Percentiles rank a stretch among this genome's conserved stretches.
phyloP scores from a whole-genome alignment of 768 basidiomycete species.

The Tephrocybe rancida region DNA sequence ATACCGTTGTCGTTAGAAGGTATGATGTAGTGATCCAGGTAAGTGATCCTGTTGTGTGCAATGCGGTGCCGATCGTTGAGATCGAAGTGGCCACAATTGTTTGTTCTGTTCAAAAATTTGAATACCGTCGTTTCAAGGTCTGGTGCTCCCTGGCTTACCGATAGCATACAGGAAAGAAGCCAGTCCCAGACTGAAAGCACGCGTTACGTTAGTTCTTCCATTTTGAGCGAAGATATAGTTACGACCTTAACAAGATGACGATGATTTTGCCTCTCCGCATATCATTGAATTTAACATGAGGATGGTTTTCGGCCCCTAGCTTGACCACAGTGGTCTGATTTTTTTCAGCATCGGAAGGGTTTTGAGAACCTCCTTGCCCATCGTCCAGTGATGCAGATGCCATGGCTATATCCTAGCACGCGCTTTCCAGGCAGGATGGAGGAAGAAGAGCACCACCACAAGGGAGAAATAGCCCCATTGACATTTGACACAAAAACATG shows the following conservation, averaged over 20 bases:
- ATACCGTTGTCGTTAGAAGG: slow-evolving; percentile 24
- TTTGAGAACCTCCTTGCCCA: neutral
- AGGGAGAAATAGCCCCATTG: no score
- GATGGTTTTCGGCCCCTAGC: neutral
- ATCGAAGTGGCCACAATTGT: slow-evolving; percentile 28
- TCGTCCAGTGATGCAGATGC: no score
- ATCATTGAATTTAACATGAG: slow-evolving; percentile 16
- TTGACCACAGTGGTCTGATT: neutral
- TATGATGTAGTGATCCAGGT: slow-evolving; percentile 29
- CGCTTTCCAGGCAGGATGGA: no score
- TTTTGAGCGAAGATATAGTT: neutral
- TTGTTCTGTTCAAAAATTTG: slow-evolving; percentile 16
- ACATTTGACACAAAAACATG: no score
- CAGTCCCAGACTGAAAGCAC: slow-evolving; percentile 2
- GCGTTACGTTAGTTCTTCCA: neutral
- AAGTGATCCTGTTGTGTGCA: slow-evolving; percentile 23
- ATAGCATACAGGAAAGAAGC: slow-evolving; percentile 18
- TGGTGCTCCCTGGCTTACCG: slow-evolving; percentile 8
- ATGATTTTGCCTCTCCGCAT: slow-evolving; percentile 12
- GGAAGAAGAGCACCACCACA: no score
- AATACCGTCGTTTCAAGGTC: neutral
- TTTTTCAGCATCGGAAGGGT: neutral
- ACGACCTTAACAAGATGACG: slow-evolving; percentile 15
- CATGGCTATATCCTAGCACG: no score
- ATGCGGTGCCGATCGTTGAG: slow-evolving; percentile 23